A percentile compares a stretch with the other conserved stretches of the same genome.
phyloP scores from a whole-genome alignment of 768 basidiomycete genomes.

The Leccinum variicolor region DNA sequence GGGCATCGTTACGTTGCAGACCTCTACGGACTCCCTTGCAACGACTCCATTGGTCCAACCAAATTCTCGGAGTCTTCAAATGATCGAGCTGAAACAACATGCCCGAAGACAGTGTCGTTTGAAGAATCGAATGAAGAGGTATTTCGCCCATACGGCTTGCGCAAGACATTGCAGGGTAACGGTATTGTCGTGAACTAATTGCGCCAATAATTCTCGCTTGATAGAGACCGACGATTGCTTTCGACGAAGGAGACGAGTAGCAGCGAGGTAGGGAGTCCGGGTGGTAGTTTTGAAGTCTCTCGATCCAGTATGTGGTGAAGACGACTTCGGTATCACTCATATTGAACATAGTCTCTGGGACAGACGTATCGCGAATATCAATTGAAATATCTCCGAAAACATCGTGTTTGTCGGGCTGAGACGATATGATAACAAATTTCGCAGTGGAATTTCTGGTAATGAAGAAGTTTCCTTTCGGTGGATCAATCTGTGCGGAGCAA shows the following conservation, averaged over 20 bases:
- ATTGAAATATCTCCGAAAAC: too few relatives aligned
- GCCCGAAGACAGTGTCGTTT: slow-evolving; percentile 43
- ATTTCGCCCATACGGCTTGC: slow-evolving; percentile 32
- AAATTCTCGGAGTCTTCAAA: slow-evolving; percentile 40
- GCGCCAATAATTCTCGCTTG: slow-evolving; percentile 3
- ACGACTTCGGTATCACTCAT: too few relatives aligned
- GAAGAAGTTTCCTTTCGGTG: too few relatives aligned
- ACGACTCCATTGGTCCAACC: slow-evolving; percentile 58
- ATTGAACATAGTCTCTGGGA: too few relatives aligned
- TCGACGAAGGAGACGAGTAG: slow-evolving; percentile 8
- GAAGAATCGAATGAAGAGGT: slow-evolving; percentile 20
- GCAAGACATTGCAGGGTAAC: slow-evolving; percentile 37
- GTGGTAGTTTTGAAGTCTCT: slow-evolving; percentile 23
- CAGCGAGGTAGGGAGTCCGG: slow-evolving; percentile 19
- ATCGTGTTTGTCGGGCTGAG: too few relatives aligned
- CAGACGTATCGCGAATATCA: too few relatives aligned
- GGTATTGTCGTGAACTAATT: slow-evolving; percentile 18
- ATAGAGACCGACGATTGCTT: slow-evolving; percentile 12
- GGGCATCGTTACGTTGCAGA: slow-evolving; percentile 56
- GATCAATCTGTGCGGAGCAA: too few relatives aligned
- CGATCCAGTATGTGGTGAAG: slow-evolving; percentile 38
- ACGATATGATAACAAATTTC: too few relatives aligned
- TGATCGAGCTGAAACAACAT: slow-evolving; percentile 43
- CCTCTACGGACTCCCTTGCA: slow-evolving; percentile 56
- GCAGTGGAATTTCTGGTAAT: too few relatives aligned